These are phyloP conservation scores for Epichloe brachyelytri DNA, from an alignment of 2,329 filamentous ascomycete species.

Conservation along the genomic window DNA sequence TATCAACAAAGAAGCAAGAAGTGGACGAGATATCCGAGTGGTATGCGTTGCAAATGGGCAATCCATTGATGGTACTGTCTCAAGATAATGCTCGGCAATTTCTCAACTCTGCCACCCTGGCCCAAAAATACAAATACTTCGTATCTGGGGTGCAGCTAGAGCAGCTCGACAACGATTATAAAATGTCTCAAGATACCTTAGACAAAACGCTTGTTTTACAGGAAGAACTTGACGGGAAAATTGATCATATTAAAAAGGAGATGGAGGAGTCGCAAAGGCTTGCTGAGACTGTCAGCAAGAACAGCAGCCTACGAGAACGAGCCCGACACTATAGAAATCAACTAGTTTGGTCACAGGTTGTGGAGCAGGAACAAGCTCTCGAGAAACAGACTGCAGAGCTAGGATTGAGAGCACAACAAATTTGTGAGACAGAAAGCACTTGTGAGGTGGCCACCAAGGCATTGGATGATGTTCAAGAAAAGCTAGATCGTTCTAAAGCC, in stretches of 20 bases:
- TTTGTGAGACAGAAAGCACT: constrained; percentile 15
- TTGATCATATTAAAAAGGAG: constrained; percentile 24
- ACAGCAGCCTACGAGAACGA: constrained; percentile 49
- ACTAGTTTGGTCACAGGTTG: constrained; percentile 79
- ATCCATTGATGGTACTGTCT: constrained; percentile 88
- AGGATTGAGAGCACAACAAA: constrained; percentile 11
- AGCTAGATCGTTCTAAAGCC: constrained; percentile 25
- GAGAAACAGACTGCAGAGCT: constrained; percentile 20
- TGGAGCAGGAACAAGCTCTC: constrained; percentile 53
- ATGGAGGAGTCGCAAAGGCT: constrained; percentile 50
- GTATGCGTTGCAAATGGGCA: constrained; percentile 88
- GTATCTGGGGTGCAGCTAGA: constrained; percentile 89
- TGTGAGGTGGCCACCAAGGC: constrained; percentile 33
- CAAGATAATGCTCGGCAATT: constrained; percentile 94
- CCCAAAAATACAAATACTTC: constrained; percentile 93
- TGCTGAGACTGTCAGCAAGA: constrained; percentile 51
- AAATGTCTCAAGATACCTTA: constrained; percentile 64
- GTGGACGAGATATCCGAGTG: constrained; percentile 90
- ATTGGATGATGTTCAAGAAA: constrained; percentile 33
- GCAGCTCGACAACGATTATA: constrained; percentile 83
- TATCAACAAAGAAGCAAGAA: constrained; percentile 75
- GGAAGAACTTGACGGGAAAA: constrained; percentile 22
- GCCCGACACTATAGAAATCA: constrained; percentile 49
- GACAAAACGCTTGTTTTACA: constrained; percentile 43
- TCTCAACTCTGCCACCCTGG: constrained; percentile 67